Base-by-base conservation (phyloP, 2,329 filamentous ascomycete genomes). In the Eurotiales sp. region DNA sequence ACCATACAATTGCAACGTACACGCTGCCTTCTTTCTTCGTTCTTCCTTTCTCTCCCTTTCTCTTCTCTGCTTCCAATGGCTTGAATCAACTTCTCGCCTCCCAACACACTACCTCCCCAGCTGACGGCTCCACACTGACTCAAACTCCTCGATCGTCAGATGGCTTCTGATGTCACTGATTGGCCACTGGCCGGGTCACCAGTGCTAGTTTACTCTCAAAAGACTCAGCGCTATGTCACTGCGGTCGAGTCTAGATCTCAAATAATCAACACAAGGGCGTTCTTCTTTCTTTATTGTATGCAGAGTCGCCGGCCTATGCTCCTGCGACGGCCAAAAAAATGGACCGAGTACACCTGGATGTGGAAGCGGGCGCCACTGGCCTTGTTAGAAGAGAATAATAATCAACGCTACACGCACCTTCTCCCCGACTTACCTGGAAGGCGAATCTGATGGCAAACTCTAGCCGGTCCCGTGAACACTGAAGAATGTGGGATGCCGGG, bases 401-500 rank as follows among this genome's bases (percentile, higher is more conserved):
- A n/a, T n/a, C n/a, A n/a, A 19, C 15, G 3, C 34, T 19, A 21
- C 34, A 37, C 34, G 15, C n/a, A 17, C 2, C 10, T 32, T 43
- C 17, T 43, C 29, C 47, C n/a, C n/a, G n/a, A n/a, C n/a, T 50
- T 40, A 50, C 47, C 30, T 43, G 47, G 19, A 30, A 36, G 25
- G 37, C 46, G 39, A 49, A 30, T 42, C 30, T 34, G 46, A n/a
- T n/a, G n/a, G n/a, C n/a, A n/a, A n/a, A n/a, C n/a, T n/a, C n/a
- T n/a, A n/a, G 39, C 47, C 27, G 42, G 47, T 50, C 47, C 47
- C 47, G 47, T 50, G 47, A 43, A 50, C 47, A 14, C 47, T 50
- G 47, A 50, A 37, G 47, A 50, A 50, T 50, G 47, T 50, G 47
- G n/a, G 47, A 50, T 43, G 41, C 47, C 29, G 47, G 37, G 37